Evolutionary conservation across 371 early-diverging fungal genomes (phyloP).

Genomic region (Mortierella sp.): DNA sequence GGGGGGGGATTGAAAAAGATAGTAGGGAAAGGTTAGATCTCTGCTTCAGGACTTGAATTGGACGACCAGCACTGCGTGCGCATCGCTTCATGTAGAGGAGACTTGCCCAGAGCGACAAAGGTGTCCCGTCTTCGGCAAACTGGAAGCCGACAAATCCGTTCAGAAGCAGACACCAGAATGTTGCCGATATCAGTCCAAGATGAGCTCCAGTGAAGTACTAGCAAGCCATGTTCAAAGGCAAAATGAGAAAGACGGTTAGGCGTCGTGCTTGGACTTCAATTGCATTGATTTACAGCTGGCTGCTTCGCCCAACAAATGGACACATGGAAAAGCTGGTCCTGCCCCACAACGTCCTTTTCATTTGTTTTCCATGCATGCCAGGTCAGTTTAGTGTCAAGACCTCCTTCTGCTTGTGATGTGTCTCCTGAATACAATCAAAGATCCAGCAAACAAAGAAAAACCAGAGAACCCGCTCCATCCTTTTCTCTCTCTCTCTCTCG

Average conservation of each 20-base stretch:
- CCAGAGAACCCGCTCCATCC: not conserved
- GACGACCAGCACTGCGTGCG: no score
- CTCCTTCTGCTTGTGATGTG: not conserved
- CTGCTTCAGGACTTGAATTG: not conserved
- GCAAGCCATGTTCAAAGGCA: not conserved
- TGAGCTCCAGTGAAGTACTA: constrained; percentile 93
- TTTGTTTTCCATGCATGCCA: not conserved
- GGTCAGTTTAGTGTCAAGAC: not conserved
- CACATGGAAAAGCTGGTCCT: no score
- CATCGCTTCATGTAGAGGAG: not conserved
- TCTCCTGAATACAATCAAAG: not conserved
- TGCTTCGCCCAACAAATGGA: no score
- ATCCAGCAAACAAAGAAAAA: not conserved
- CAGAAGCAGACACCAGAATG: constrained; percentile 92
- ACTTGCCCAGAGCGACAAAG: constrained; percentile 88
- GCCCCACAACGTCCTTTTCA: not conserved
- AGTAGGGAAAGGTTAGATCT: not conserved
- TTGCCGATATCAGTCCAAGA: constrained; percentile 84
- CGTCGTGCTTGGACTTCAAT: no score
- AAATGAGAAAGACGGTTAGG: no score
- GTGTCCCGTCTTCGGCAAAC: constrained; percentile 97
- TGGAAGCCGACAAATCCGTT: constrained; percentile 98
- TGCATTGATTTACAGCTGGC: no score
- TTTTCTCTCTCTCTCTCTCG: not conserved
- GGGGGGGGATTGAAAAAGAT: not conserved